These are phyloP conservation scores for Wallemia mellicola DNA, from an alignment of 1,284 basidiomycete species.

Conservation along the genomic window DNA sequence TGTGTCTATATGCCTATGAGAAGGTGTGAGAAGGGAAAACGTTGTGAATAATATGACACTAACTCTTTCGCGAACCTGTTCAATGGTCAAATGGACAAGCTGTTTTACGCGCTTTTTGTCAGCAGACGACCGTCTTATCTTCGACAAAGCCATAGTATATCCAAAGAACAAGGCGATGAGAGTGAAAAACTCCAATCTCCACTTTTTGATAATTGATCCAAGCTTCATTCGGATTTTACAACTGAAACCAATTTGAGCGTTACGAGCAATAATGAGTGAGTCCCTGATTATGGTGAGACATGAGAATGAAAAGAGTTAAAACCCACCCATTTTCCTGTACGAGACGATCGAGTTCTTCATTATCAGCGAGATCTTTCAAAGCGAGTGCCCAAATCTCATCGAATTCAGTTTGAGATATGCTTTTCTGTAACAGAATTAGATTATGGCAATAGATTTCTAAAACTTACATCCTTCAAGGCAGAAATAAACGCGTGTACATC, in stretches of 20 bases:
- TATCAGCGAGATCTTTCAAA: constrained; percentile 44
- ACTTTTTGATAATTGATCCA: background rate
- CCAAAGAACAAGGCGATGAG: background rate
- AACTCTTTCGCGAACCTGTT: constrained; percentile 45
- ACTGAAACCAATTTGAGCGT: background rate
- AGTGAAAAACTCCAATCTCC: background rate
- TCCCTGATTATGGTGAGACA: background rate
- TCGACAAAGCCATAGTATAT: background rate
- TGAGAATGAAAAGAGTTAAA: background rate
- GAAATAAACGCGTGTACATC: background rate
- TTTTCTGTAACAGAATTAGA: background rate
- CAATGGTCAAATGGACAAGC: constrained; percentile 47
- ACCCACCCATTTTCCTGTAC: constrained; percentile 41
- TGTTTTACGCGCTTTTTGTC: constrained; percentile 17
- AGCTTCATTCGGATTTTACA: background rate
- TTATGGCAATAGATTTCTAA: background rate
- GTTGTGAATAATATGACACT: constrained; percentile 3
- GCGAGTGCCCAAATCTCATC: constrained; percentile 49
- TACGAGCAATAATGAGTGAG: background rate
- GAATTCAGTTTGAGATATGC: constrained; percentile 22
- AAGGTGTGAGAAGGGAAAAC: background rate
- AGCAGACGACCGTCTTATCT: background rate
- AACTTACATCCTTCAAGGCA: background rate
- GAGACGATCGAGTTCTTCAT: constrained; percentile 44
- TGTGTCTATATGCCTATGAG: constrained; percentile 26